phyloP scores from a whole-genome alignment of 768 basidiomycete genomes.

The Plicaturopsis crispa region DNA sequence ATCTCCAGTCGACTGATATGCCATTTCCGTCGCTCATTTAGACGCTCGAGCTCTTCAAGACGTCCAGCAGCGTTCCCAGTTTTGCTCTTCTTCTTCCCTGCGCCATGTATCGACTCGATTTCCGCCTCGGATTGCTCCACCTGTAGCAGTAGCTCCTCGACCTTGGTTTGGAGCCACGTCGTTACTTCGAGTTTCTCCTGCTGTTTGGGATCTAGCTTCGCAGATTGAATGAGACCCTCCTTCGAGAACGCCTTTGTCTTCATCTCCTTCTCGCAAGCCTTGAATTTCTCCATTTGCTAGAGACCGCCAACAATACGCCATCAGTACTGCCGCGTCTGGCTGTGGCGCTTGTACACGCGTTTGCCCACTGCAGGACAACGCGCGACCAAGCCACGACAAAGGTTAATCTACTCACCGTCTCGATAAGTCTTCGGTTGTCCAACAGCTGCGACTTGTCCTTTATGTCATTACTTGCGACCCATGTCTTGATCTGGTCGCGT shows the following conservation, averaged over 20 bases:
- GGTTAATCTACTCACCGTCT: conserved; percentile 62
- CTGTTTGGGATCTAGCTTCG: conserved; percentile 93
- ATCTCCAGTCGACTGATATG: conserved; percentile 90
- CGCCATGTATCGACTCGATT: conserved; percentile 75
- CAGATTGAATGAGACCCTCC: conserved; percentile 90
- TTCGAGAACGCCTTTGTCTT: conserved; percentile 99
- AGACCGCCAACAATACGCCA: too few relatives aligned
- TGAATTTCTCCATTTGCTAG: conserved; percentile 99
- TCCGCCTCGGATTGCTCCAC: conserved; percentile 94
- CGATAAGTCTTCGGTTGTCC: conserved; percentile 93
- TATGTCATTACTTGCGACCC: conserved; percentile 96
- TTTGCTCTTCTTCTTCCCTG: conserved; percentile 75
- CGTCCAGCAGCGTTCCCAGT: conserved; percentile 65
- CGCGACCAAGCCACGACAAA: neutral
- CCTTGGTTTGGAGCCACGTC: conserved; percentile 79
- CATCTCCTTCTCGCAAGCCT: conserved; percentile 99
- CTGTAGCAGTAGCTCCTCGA: conserved; percentile 89
- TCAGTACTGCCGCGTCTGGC: too few relatives aligned
- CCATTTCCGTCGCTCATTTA: conserved; percentile 95
- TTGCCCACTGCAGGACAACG: neutral
- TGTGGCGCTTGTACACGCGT: too few relatives aligned
- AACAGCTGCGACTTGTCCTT: conserved; percentile 93
- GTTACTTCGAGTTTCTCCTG: conserved; percentile 92
- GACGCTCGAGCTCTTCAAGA: conserved; percentile 72
- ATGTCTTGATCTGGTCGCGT: conserved; percentile 88